Evolutionary conservation across 768 basidiomycete genomes (phyloP).

Genomic region (Lactifluus piperatus): DNA sequence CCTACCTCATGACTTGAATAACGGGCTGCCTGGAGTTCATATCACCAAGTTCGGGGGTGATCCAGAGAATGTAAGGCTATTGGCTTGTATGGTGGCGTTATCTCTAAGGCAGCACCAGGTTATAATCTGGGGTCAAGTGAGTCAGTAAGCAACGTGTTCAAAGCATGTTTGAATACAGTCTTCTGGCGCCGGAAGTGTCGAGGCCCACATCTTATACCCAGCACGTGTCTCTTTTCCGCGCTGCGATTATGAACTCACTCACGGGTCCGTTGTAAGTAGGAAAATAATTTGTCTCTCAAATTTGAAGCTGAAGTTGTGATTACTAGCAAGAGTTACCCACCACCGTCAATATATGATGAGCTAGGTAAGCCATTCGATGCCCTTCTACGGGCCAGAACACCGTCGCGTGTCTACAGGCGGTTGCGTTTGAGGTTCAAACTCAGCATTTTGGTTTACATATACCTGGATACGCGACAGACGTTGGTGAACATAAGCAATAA

Average conservation of each 20-base stretch:
- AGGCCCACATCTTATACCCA: slow-evolving; percentile 37
- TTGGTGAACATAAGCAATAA: slow-evolving; percentile 39
- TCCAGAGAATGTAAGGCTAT: slow-evolving; percentile 39
- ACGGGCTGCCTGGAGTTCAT: slow-evolving; percentile 35
- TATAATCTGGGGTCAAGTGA: slow-evolving; percentile 45
- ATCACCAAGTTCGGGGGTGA: slow-evolving; percentile 35
- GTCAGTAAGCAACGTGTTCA: neutral
- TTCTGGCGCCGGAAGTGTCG: slow-evolving; percentile 41
- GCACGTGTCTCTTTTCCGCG: slow-evolving; percentile 34
- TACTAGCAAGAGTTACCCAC: slow-evolving; percentile 43
- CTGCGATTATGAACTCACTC: slow-evolving; percentile 42
- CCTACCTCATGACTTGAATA: slow-evolving; percentile 33
- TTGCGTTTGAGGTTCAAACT: slow-evolving; percentile 35
- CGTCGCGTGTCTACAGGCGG: slow-evolving; percentile 36
- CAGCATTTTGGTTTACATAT: neutral
- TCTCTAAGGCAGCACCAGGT: slow-evolving; percentile 27
- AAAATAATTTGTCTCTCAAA: neutral
- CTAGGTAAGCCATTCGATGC: slow-evolving; percentile 43
- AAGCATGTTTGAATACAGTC: slow-evolving; percentile 27
- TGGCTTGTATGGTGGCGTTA: neutral
- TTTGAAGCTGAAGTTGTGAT: neutral
- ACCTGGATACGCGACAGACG: slow-evolving; percentile 27
- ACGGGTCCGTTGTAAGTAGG: slow-evolving; percentile 41
- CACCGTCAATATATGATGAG: slow-evolving; percentile 40
- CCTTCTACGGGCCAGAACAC: slow-evolving; percentile 36